Conservation (phyloP, 2,329 filamentous ascomycete species). For the Trichoderma harzianum region DNA sequence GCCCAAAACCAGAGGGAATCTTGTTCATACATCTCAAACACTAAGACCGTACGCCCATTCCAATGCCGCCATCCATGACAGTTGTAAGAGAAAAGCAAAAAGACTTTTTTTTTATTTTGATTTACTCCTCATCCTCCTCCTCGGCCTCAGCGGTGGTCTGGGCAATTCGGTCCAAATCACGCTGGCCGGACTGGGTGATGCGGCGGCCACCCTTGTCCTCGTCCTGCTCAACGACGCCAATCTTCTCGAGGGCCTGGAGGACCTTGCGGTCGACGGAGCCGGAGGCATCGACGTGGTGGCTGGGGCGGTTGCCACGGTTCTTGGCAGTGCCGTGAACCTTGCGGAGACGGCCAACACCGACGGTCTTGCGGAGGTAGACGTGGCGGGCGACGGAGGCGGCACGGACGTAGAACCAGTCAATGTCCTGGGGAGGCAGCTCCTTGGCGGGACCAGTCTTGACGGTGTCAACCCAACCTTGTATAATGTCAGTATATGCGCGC, state of each 20-base stretch:
- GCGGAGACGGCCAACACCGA: slow-evolving; percentile 95
- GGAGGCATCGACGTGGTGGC: slow-evolving; percentile 92
- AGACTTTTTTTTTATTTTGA: slow-evolving; percentile 24
- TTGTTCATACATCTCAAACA: slow-evolving; percentile 41
- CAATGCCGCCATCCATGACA: slow-evolving; percentile 20
- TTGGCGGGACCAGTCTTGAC: slow-evolving; percentile 97
- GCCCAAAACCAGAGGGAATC: slow-evolving; percentile 36
- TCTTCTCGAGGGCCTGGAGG: slow-evolving; percentile 97
- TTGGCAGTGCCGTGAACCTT: slow-evolving; percentile 95
- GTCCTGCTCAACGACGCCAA: slow-evolving; percentile 94
- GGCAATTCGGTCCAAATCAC: slow-evolving; percentile 96
- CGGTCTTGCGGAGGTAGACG: slow-evolving; percentile 99
- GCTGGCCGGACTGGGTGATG: slow-evolving; percentile 97
- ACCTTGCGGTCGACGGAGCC: slow-evolving; percentile 97
- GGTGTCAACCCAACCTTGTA: slow-evolving; percentile 92
- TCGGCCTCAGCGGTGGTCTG: slow-evolving; percentile 74
- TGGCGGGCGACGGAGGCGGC: slow-evolving; percentile 94
- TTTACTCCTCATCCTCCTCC: slow-evolving; percentile 64
- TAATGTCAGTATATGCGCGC: neutral
- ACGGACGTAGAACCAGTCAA: slow-evolving; percentile 93
- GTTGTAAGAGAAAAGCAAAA: slow-evolving; percentile 20
- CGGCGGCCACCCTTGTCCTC: slow-evolving; percentile 98
- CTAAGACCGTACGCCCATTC: slow-evolving; percentile 41
- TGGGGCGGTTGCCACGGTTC: slow-evolving; percentile 91
- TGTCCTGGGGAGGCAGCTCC: slow-evolving; percentile 96